These are phyloP conservation scores for Salix brachista DNA, from an alignment of 345 rosid species.

Conservation along the genomic window DNA sequence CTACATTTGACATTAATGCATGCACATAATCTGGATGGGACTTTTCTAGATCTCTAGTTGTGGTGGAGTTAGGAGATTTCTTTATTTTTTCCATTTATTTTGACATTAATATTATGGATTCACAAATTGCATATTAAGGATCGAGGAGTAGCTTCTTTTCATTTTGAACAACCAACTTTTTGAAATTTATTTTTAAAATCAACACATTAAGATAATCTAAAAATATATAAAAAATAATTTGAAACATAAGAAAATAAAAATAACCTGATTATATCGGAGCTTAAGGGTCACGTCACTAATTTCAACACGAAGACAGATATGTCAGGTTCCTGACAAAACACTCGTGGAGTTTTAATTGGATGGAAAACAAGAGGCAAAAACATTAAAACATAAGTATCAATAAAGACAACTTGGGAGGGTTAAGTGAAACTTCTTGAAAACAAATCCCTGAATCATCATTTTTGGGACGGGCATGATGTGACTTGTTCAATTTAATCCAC, in stretches of 20 bases:
- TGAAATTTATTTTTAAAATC: too few relatives aligned
- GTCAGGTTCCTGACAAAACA: background rate
- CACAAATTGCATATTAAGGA: background rate
- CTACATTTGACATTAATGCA: background rate
- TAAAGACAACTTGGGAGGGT: background rate
- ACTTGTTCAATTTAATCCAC: background rate
- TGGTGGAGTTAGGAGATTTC: background rate
- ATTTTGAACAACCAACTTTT: background rate
- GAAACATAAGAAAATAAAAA: too few relatives aligned
- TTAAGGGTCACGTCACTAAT: too few relatives aligned
- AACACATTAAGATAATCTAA: too few relatives aligned
- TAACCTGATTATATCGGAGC: too few relatives aligned
- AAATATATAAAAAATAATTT: too few relatives aligned
- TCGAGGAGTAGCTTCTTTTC: background rate
- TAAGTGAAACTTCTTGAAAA: background rate
- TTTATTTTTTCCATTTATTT: background rate
- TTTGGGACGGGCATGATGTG: background rate
- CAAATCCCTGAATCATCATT: background rate
- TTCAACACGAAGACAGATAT: background rate
- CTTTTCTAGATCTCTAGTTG: background rate
- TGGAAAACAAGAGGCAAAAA: background rate
- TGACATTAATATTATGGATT: background rate
- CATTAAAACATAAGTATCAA: background rate
- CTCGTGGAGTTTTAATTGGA: background rate
- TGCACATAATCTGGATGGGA: background rate